phyloP scores from a whole-genome alignment of 805 yeast species.

The Candida railenensis region DNA sequence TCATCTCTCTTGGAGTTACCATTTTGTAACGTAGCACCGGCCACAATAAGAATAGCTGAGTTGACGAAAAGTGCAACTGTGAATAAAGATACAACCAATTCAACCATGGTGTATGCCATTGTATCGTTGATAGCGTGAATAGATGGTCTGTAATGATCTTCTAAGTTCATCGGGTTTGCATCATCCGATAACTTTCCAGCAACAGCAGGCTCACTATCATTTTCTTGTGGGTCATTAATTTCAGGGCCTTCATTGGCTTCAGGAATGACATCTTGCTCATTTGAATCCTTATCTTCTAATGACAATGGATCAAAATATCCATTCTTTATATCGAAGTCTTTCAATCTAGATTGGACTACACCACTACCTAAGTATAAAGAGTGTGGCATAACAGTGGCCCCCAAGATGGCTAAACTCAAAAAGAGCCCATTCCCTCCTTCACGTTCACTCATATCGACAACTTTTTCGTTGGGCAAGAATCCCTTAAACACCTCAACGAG shows the following conservation, averaged over 20 bases:
- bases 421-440: slow-evolving; percentile 61
- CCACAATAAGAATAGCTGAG: slow-evolving; percentile 84
- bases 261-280: background rate
- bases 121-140: slow-evolving; percentile 77
- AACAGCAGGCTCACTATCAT: background rate
- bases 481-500: slow-evolving; percentile 50
- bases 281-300: background rate
- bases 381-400: slow-evolving; percentile 97
- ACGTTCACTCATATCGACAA: slow-evolving; percentile 41
- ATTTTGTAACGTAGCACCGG: slow-evolving; percentile 78
- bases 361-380: slow-evolving; percentile 83
- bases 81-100: slow-evolving; percentile 75
- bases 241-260: slow-evolving; percentile 11
- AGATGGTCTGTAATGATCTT: slow-evolving; percentile 63
- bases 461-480: slow-evolving; percentile 57
- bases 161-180: slow-evolving; percentile 30
- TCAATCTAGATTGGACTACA: slow-evolving; percentile 78
- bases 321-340: slow-evolving; percentile 65
- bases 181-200: slow-evolving; percentile 9
- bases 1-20: slow-evolving; percentile 16
- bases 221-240: slow-evolving; percentile 4
- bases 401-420: slow-evolving; percentile 78
- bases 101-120: slow-evolving; percentile 78
- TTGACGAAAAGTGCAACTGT: slow-evolving; percentile 92
- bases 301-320: slow-evolving; percentile 52